Evolutionary conservation across 1,139 yeast species (phyloP).

Genomic region (Torulaspora pretoriensis): DNA sequence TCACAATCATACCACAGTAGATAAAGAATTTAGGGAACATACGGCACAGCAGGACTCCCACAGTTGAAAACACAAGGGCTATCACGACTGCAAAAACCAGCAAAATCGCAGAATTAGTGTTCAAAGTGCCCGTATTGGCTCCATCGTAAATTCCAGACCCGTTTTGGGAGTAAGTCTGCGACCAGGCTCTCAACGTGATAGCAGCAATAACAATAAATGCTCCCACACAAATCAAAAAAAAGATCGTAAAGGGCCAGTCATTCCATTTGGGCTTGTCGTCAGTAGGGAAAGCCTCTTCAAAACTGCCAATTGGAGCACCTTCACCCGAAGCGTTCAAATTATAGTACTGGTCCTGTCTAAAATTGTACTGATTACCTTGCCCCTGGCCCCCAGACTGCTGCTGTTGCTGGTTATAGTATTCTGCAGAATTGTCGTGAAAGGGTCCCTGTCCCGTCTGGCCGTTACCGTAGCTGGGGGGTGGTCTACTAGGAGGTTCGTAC

Average conservation of each 20-base stretch:
- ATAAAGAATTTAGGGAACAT: constrained; percentile 65
- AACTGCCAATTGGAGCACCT: constrained; percentile 57
- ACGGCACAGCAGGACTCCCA: constrained; percentile 59
- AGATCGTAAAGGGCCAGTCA: constrained; percentile 67
- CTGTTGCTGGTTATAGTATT: background rate
- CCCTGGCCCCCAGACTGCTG: constrained; percentile 2
- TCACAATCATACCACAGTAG: constrained; percentile 61
- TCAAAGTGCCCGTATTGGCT: constrained; percentile 53
- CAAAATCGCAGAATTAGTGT: constrained; percentile 69
- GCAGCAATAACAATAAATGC: constrained; percentile 74
- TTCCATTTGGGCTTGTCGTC: constrained; percentile 62
- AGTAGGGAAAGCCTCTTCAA: constrained; percentile 42
- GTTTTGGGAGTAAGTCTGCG: constrained; percentile 48
- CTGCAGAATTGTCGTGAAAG: background rate
- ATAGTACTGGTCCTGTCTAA: constrained; percentile 33
- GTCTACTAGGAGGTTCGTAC: constrained; percentile 7
- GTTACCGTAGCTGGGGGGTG: constrained; percentile 9
- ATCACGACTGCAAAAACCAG: constrained; percentile 63
- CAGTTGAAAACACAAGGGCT: constrained; percentile 54
- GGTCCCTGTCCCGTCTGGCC: background rate
- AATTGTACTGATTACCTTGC: constrained; percentile 23
- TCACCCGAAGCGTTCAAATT: constrained; percentile 34
- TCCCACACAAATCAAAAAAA: constrained; percentile 56
- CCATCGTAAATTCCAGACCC: constrained; percentile 66
- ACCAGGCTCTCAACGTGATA: constrained; percentile 62